phyloP scores from a whole-genome alignment of 2,329 filamentous ascomycete genomes.

The Chaetothyriales sp. region DNA sequence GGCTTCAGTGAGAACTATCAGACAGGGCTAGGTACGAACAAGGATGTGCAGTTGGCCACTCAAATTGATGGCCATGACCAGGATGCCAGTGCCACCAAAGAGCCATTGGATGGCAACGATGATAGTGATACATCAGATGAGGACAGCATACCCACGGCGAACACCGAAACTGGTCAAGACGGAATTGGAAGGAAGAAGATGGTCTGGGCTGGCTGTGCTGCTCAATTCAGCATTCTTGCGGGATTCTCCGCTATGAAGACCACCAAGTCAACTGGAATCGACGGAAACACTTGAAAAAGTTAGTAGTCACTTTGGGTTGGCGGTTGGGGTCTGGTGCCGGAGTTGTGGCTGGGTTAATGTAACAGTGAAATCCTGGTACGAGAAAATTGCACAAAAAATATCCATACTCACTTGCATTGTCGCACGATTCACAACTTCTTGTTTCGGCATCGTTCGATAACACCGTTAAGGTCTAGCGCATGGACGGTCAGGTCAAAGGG shows the following conservation, averaged over 20 bases:
- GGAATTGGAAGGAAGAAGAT: slow-evolving; percentile 57
- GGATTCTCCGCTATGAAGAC: slow-evolving; percentile 11
- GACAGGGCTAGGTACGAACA: slow-evolving; percentile 62
- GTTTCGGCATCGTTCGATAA: no score
- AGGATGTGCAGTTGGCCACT: slow-evolving; percentile 66
- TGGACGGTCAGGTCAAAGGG: no score
- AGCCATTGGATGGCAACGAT: background rate
- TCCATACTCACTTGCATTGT: no score
- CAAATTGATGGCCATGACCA: slow-evolving; percentile 44
- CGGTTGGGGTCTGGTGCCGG: no score
- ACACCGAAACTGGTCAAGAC: background rate
- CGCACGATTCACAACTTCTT: no score
- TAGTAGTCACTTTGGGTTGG: no score
- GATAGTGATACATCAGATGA: background rate
- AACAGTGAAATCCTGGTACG: no score
- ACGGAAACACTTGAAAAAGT: slow-evolving; percentile 13
- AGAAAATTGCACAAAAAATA: no score
- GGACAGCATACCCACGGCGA: slow-evolving; percentile 48
- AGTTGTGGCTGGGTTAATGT: no score
- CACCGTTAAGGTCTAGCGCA: no score
- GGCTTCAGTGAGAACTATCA: slow-evolving; percentile 72
- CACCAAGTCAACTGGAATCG: slow-evolving; percentile 12
- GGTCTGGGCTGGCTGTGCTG: slow-evolving; percentile 69
- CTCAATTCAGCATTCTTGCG: slow-evolving; percentile 49
- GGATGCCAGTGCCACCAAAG: background rate